A percentile compares a stretch with the other conserved stretches of the same genome.
These are phyloP conservation scores for Monilinia vaccinii-corymbosi DNA, from an alignment of 2,329 filamentous ascomycete genomes.

Conservation along the genomic window DNA sequence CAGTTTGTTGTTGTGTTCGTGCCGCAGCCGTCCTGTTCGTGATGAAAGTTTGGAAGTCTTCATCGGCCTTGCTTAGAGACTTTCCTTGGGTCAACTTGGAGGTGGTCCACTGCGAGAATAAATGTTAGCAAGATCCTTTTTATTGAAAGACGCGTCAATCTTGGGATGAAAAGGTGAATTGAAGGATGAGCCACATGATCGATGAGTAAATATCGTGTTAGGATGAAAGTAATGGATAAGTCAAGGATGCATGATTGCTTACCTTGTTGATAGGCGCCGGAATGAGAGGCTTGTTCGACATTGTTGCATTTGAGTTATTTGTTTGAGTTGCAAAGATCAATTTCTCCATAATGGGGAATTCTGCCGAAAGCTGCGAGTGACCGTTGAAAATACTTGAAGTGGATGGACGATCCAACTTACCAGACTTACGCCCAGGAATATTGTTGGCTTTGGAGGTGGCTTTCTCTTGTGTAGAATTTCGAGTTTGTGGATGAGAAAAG, in stretches of 20 bases:
- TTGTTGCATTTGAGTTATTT: not conserved
- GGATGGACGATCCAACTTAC: not conserved
- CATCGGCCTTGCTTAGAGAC: slow-evolving; percentile 5
- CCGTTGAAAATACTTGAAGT: not conserved
- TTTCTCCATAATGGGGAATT: not conserved
- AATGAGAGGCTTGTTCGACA: slow-evolving; percentile 6
- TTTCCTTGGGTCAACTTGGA: not conserved
- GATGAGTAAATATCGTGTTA: not conserved
- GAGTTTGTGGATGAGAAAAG: not conserved
- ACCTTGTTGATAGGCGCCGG: not conserved
- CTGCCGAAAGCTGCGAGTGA: not conserved
- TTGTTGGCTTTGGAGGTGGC: not conserved
- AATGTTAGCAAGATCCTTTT: not conserved
- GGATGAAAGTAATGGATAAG: not conserved
- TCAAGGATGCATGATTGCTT: not conserved
- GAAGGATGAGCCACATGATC: not conserved
- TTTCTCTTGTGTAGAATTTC: not conserved
- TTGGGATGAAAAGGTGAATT: not conserved
- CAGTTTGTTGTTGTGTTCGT: not conserved
- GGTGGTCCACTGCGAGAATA: not conserved
- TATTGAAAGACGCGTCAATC: not conserved
- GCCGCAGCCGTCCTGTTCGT: not conserved
- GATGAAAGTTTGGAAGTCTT: slow-evolving; percentile 7
- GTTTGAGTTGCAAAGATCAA: not conserved
- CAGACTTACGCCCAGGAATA: not conserved